phyloP scores from a whole-genome alignment of 2,329 filamentous ascomycete species.

The Cladosporium sp. region DNA sequence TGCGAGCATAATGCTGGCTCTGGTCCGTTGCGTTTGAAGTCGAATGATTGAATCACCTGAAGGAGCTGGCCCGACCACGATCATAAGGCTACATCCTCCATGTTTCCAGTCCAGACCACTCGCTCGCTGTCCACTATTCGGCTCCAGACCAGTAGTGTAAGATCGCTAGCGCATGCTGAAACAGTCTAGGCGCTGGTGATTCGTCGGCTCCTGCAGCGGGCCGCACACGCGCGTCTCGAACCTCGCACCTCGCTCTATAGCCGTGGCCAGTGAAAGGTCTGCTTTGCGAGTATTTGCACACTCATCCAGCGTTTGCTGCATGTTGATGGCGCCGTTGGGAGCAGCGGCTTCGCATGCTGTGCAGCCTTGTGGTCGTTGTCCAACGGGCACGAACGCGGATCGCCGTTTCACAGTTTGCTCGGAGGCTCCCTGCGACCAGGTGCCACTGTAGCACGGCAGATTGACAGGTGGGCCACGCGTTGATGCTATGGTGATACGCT shows the following conservation, averaged over 20 bases:
- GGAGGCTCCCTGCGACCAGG: background rate
- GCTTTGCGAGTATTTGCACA: background rate
- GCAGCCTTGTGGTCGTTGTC: background rate
- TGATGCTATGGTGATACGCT: background rate
- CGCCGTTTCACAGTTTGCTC: background rate
- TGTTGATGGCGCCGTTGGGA: background rate
- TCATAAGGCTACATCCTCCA: background rate
- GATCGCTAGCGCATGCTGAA: background rate
- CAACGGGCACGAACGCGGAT: background rate
- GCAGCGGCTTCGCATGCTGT: background rate
- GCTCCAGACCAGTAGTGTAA: background rate
- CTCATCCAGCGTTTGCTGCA: conserved; percentile 3
- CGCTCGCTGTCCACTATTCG: background rate
- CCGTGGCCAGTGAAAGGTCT: background rate
- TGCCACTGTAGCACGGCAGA: background rate
- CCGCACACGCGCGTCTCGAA: conserved; percentile 13
- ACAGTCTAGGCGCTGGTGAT: conserved; percentile 8
- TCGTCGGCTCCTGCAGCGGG: conserved; percentile 4
- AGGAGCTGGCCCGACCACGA: background rate
- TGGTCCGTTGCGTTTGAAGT: background rate
- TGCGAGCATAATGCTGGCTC: background rate
- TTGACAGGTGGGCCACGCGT: conserved; percentile 11
- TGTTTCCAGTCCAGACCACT: conserved; percentile 1
- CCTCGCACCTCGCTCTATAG: background rate
- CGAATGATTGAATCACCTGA: too few species aligned